These are phyloP conservation scores for Pholiota molesta DNA, from an alignment of 768 basidiomycete genomes.

Conservation along the genomic window DNA sequence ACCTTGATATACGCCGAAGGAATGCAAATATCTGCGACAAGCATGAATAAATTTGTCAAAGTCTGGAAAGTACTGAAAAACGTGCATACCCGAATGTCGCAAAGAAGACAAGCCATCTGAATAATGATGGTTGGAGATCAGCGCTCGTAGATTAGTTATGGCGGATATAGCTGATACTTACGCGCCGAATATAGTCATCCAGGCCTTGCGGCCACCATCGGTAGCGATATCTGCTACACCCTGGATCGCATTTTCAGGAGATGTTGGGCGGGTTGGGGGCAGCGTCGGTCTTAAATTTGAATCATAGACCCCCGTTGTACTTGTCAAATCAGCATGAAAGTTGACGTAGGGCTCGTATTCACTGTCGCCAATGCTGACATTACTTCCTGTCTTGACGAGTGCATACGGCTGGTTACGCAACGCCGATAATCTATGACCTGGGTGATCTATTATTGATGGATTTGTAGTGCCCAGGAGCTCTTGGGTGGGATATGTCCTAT, in stretches of 20 bases:
- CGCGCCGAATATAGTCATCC: slow-evolving; percentile 45
- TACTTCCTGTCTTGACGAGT: not conserved
- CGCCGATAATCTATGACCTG: not conserved
- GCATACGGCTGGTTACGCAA: not conserved
- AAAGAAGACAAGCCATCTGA: slow-evolving; percentile 41
- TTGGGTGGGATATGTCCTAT: not conserved
- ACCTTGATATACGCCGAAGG: slow-evolving; percentile 33
- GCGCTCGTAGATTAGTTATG: not conserved
- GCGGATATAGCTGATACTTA: slow-evolving; percentile 26
- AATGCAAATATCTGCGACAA: slow-evolving; percentile 25
- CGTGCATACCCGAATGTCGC: slow-evolving; percentile 40
- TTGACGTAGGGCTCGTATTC: not conserved
- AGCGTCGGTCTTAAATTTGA: too few relatives aligned
- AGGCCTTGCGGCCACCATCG: slow-evolving; percentile 39
- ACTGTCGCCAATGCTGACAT: not conserved
- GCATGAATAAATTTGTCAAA: too few relatives aligned
- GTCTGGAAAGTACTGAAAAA: too few relatives aligned
- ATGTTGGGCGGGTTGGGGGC: too few relatives aligned
- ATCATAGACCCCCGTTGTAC: too few relatives aligned
- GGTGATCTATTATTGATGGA: too few relatives aligned
- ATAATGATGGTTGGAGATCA: not conserved
- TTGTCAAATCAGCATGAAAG: not conserved
- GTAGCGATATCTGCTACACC: not conserved
- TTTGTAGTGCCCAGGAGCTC: not conserved
- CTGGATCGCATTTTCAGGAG: too few relatives aligned